Percentiles rank a stretch among this genome's conserved stretches.
Conservation (phyloP, 257 asterid genomes). For the Solanum infundibuliforme region DNA sequence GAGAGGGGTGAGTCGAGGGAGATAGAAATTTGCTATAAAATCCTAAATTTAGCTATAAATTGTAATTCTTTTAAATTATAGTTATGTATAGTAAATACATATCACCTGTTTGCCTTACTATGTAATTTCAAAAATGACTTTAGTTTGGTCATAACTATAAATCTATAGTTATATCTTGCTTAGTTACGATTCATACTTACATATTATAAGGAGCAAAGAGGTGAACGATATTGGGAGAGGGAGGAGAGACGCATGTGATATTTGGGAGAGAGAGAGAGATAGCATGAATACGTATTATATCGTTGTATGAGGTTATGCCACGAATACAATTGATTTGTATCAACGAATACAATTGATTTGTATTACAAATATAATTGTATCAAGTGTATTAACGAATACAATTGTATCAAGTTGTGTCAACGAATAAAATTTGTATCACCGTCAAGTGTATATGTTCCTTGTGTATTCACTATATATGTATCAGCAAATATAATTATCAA, state of each 20-base stretch:
- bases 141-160: background rate
- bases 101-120: background rate
- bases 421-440: too few species aligned
- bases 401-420: background rate
- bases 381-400: background rate
- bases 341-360: too few species aligned
- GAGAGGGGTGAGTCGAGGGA: background rate
- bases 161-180: background rate
- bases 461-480: background rate
- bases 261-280: too few species aligned
- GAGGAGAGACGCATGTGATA: too few species aligned
- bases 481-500: background rate
- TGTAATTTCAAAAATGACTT: background rate
- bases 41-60: too few species aligned
- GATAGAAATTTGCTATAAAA: background rate
- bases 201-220: background rate
- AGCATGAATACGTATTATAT: too few species aligned
- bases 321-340: too few species aligned
- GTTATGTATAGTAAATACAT: background rate
- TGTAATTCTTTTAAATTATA: too few species aligned
- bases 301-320: too few species aligned
- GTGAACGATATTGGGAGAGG: too few species aligned
- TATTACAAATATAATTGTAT: too few species aligned
- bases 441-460: background rate
- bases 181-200: background rate